Conservation (phyloP, 1,284 basidiomycete species). For the Stereum hirsutum region DNA sequence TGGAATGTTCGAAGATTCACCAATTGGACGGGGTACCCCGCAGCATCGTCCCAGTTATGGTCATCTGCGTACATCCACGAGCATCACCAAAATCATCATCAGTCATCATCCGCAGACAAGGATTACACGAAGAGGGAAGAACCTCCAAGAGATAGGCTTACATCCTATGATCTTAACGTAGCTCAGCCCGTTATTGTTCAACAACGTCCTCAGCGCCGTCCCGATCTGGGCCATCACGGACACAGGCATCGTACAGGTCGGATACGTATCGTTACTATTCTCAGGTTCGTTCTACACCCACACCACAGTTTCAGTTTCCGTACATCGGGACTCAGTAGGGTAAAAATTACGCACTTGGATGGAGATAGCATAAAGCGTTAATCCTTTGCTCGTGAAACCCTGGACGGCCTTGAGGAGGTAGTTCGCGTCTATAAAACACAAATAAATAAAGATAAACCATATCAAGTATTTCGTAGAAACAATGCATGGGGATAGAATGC, state of each 20-base stretch:
- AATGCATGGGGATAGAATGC: background rate
- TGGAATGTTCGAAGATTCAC: slow-evolving; percentile 17
- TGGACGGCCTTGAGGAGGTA: slow-evolving; percentile 34
- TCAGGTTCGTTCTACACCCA: slow-evolving; percentile 44
- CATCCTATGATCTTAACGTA: slow-evolving; percentile 35
- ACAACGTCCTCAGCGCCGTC: slow-evolving; percentile 28
- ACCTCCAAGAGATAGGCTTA: no score
- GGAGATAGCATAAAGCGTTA: slow-evolving; percentile 32
- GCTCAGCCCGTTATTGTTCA: slow-evolving; percentile 35
- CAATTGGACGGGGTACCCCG: slow-evolving; percentile 36
- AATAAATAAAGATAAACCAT: background rate
- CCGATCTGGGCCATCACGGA: slow-evolving; percentile 33
- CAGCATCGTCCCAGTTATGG: slow-evolving; percentile 42
- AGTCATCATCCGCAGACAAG: no score
- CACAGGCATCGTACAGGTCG: slow-evolving; percentile 29
- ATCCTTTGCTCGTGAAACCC: slow-evolving; percentile 32
- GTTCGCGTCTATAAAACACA: slow-evolving; percentile 27
- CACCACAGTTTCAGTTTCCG: background rate
- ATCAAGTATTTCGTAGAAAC: background rate
- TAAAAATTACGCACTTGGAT: slow-evolving; percentile 29
- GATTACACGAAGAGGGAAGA: no score
- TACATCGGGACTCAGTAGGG: background rate
- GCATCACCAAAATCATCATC: no score
- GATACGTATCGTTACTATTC: slow-evolving; percentile 34
- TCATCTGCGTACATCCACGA: no score